Evolutionary conservation across 2,329 filamentous ascomycete genomes (phyloP), one percentile per base, ranked within the genome.

Genomic region (Penicillium nordicum): DNA sequence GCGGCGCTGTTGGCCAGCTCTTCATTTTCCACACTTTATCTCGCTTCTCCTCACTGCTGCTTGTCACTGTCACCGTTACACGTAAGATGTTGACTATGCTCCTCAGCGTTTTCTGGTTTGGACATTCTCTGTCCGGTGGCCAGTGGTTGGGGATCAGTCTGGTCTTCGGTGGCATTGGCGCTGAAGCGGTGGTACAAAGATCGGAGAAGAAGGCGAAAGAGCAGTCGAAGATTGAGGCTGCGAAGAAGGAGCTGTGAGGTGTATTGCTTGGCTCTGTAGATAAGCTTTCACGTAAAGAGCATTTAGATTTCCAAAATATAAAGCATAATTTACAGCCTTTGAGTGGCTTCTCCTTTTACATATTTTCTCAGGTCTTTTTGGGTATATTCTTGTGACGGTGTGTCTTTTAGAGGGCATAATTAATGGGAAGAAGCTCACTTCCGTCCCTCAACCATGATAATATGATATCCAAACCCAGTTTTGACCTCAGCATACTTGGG

Each of bases 21-120:
- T 99, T 99, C 69, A 97, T 99, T 65, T 97, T 96, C 81, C 92
- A 96, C 76, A 97, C 94, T 0, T 83, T 99, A 6, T 88, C 92
- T 14, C 90, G 89, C 48, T 99, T 97, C 78, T 94, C 90, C 10
- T 94, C 89, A 10, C 84, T 99, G 47, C 82, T 97, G 50, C 85
- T 99, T 48, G 93, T 97, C 42, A 97, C 94, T 5, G 92, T 99
- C 3, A 99, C 92, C 2, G 94, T 99, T 44, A 99, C 94, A 44
- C 84, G 94, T 70, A 99, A 99, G 80, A 99, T 99, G 94, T 84
- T 97, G 73, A 97, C 93, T 64, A 99, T 99, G 94, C 90, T 97
- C 57, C 82, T 97, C 50, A 96, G 91, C 52, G 94, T 99, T 29
- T 80, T 97, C 58, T 92, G 91, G 77, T 99, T 97, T 72, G 94